These are phyloP conservation scores for Diphasiastrum complanatum DNA, from an alignment of 83 land plant genomes.

Conservation along the genomic window DNA sequence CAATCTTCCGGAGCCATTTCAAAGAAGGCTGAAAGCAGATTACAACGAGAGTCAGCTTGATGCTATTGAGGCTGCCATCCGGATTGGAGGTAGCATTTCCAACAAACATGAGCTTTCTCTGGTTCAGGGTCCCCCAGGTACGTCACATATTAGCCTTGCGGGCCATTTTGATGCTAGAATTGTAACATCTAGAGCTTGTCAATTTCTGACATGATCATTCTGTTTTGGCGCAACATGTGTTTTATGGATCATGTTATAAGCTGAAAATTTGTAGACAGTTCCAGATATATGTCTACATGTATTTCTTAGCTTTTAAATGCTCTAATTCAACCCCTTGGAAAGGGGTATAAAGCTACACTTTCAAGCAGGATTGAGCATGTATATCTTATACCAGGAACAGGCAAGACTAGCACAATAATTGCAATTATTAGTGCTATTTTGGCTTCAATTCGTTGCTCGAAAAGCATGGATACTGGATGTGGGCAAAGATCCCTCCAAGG, in stretches of 20 bases:
- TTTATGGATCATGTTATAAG: too few species aligned
- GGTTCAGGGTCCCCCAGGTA: slow-evolving; percentile 98
- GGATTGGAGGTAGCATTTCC: slow-evolving; percentile 16
- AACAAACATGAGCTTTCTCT: slow-evolving; percentile 54
- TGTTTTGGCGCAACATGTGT: neutral
- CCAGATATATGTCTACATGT: too few species aligned
- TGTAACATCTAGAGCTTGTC: too few species aligned
- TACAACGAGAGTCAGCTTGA: slow-evolving; percentile 79
- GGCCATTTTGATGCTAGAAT: too few species aligned
- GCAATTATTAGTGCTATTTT: slow-evolving; percentile 76
- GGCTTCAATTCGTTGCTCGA: slow-evolving; percentile 25
- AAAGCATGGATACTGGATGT: slow-evolving; percentile 1
- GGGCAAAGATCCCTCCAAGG: slow-evolving; percentile 1
- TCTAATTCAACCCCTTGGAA: too few species aligned
- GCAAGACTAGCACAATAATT: slow-evolving; percentile 85
- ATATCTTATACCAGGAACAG: slow-evolving; percentile 56
- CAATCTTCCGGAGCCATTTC: slow-evolving; percentile 48
- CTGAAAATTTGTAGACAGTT: too few species aligned
- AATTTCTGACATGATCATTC: neutral
- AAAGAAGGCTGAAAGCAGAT: slow-evolving; percentile 42
- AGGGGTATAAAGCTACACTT: too few species aligned
- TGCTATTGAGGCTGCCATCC: slow-evolving; percentile 61
- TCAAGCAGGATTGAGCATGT: neutral
- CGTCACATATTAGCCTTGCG: neutral
- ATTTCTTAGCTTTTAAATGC: too few species aligned